Evolutionary conservation across 148 eudicot species (phyloP), one percentile per base, ranked within the genome.

Genomic region (Spergularia bocconei): DNA sequence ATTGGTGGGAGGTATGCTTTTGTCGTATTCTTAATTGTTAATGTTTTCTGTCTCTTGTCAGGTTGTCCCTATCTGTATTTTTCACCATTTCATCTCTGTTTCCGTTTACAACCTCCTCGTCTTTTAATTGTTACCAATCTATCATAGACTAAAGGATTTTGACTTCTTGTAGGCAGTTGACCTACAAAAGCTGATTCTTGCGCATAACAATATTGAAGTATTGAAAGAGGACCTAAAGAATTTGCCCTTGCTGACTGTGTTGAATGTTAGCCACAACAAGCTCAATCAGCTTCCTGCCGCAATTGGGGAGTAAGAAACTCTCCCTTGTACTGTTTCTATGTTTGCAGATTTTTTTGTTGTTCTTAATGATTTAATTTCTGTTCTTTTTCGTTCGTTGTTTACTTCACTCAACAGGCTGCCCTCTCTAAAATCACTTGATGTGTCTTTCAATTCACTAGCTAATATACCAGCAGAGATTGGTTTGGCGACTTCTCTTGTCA

Each of bases 1-100:
- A 87, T 50, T 95, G 99, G 99, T 95, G 99, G 99, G 99, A 95
- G 99, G 99, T 95, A 84, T 52, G 76, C 11, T 38, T 36, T 33
- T 47, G 21, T 54, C 76, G 12, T 58, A 21, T 73, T 61, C 55
- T 77, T 6, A 44, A 44, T 44, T 44, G 7, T 6, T 44, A 44
- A 44, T 4, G 10, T 44, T 44, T 44, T 44, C 10, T 9, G 48
- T 44, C 48, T 44, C 48, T 44, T 44, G 48, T 29, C 36, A 2
- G 36, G 1, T 29, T 29, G 36, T 44, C 48, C 48, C 48, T 44
- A 44, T 2, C 7, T 44, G 48, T 44, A 6, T 9, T 44, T 44
- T 44, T 44, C 48, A 44, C 48, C 48, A 44, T 53, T 74, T 41
- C 47, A 21, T 61, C 13, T 68, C 13, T 38, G 12, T 51, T 74